Percentiles rank a stretch among this genome's conserved stretches.
phyloP scores from a whole-genome alignment of 2,329 filamentous ascomycete genomes.

The Botrytis squamosa region DNA sequence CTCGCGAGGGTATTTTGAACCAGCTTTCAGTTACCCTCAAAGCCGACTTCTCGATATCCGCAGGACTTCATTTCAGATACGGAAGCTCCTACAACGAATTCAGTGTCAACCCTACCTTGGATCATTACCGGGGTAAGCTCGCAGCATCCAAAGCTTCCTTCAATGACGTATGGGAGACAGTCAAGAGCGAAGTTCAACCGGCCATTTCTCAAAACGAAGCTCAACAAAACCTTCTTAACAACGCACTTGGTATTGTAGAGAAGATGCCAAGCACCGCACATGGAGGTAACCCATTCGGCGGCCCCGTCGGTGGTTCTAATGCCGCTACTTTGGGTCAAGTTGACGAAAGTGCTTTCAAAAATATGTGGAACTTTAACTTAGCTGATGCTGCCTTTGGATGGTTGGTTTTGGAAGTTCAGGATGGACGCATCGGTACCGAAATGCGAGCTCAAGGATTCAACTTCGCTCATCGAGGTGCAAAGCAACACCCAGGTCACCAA shows the following conservation, averaged over 20 bases:
- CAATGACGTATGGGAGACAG: slow-evolving; percentile 99
- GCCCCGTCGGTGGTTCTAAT: slow-evolving; percentile 68
- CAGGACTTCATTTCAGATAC: slow-evolving; percentile 96
- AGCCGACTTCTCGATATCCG: slow-evolving; percentile 96
- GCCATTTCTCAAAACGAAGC: slow-evolving; percentile 92
- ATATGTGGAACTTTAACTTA: slow-evolving; percentile 99
- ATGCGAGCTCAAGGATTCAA: slow-evolving; percentile 99
- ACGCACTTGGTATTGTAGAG: slow-evolving; percentile 88
- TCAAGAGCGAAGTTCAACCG: slow-evolving; percentile 92
- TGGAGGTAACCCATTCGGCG: slow-evolving; percentile 94
- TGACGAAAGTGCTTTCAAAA: slow-evolving; percentile 99
- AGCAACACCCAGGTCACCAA: slow-evolving; percentile 56
- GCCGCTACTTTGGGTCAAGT: slow-evolving; percentile 77
- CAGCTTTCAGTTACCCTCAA: slow-evolving; percentile 97
- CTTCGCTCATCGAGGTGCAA: slow-evolving; percentile 91
- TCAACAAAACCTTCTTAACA: slow-evolving; percentile 87
- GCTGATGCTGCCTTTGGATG: slow-evolving; percentile 97
- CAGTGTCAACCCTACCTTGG: slow-evolving; percentile 94
- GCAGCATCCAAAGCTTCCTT: slow-evolving; percentile 98
- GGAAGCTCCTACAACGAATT: slow-evolving; percentile 99
- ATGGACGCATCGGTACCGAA: slow-evolving; percentile 93
- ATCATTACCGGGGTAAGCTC: slow-evolving; percentile 97
- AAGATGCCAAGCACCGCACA: slow-evolving; percentile 97
- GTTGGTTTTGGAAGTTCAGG: slow-evolving; percentile 91
- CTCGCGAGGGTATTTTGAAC: slow-evolving; percentile 93